These are phyloP conservation scores for Ambrosiella beaveri DNA, from an alignment of 2,329 filamentous ascomycete genomes.

Conservation along the genomic window DNA sequence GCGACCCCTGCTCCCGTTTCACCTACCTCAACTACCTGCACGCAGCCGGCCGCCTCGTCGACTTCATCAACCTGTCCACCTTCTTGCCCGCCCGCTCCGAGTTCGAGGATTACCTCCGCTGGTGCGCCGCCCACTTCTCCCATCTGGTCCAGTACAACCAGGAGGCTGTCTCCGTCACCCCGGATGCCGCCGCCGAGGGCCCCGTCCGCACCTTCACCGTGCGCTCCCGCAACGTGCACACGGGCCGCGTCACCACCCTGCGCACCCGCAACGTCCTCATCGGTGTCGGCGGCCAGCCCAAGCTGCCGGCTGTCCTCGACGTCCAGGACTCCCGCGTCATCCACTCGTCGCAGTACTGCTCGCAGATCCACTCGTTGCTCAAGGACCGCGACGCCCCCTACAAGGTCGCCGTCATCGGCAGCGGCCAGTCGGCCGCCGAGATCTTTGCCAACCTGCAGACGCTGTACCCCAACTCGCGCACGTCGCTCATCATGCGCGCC, in stretches of 20 bases:
- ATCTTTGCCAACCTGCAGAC: slow-evolving; percentile 80
- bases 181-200: slow-evolving; percentile 29
- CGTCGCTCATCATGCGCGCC: slow-evolving; percentile 63
- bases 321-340: slow-evolving; percentile 55
- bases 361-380: slow-evolving; percentile 42
- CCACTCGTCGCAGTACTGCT: slow-evolving; percentile 76
- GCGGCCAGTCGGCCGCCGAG: slow-evolving; percentile 84
- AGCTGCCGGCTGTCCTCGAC: slow-evolving; percentile 53
- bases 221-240: slow-evolving; percentile 42
- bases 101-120: slow-evolving; percentile 89
- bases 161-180: slow-evolving; percentile 57
- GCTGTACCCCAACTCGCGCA: slow-evolving; percentile 66
- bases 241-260: slow-evolving; percentile 34
- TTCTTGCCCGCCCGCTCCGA: slow-evolving; percentile 75
- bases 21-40: slow-evolving; percentile 94
- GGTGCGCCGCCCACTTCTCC: slow-evolving; percentile 73
- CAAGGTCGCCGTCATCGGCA: slow-evolving; percentile 70
- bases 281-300: slow-evolving; percentile 43
- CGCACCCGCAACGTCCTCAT: slow-evolving; percentile 48
- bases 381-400: slow-evolving; percentile 35
- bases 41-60: slow-evolving; percentile 59
- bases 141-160: slow-evolving; percentile 56
- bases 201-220: slow-evolving; percentile 49
- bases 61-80: slow-evolving; percentile 80
- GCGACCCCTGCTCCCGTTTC: slow-evolving; percentile 77